Percentiles rank a stretch among this genome's conserved stretches.
phyloP scores from a whole-genome alignment of 2,329 filamentous ascomycete genomes.

The Calycina herbarum region DNA sequence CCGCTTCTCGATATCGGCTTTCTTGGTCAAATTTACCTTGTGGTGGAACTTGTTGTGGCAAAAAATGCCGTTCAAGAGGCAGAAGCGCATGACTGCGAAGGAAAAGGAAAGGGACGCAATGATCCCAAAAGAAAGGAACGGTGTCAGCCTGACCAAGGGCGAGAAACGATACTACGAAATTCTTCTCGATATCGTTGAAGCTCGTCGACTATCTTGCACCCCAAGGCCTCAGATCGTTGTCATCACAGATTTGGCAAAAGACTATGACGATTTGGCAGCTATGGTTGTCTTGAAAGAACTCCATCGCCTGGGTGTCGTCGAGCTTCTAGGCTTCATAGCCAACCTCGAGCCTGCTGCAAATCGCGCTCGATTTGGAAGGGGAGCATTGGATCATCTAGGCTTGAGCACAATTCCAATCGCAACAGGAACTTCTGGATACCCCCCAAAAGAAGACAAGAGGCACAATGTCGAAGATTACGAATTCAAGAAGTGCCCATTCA shows the following conservation, averaged over 20 bases:
- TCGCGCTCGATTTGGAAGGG: slow-evolving; percentile 29
- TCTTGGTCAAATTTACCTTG: neutral
- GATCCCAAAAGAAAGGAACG: slow-evolving; percentile 5
- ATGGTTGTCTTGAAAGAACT: slow-evolving; percentile 34
- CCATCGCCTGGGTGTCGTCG: slow-evolving; percentile 29
- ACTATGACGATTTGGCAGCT: slow-evolving; percentile 35
- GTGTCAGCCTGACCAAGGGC: slow-evolving; percentile 10
- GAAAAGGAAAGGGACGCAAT: neutral
- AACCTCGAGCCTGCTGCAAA: slow-evolving; percentile 29
- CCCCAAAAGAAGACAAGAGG: slow-evolving; percentile 9
- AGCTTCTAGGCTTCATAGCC: slow-evolving; percentile 32
- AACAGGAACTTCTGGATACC: slow-evolving; percentile 20
- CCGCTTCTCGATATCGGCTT: slow-evolving; percentile 1
- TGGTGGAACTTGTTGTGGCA: slow-evolving; percentile 1
- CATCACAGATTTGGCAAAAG: slow-evolving; percentile 35
- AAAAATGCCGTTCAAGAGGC: neutral
- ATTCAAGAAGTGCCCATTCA: slow-evolving; percentile 27
- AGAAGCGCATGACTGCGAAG: neutral
- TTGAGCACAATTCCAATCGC: slow-evolving; percentile 27
- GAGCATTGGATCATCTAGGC: slow-evolving; percentile 28
- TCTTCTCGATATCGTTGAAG: slow-evolving; percentile 18
- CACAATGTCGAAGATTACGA: slow-evolving; percentile 22
- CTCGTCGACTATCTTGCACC: slow-evolving; percentile 6
- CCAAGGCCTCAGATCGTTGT: slow-evolving; percentile 27
- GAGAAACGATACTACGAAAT: slow-evolving; percentile 25